These are phyloP conservation scores for Kwoniella sp. DNA, from an alignment of 768 basidiomycete genomes.

Conservation along the genomic window DNA sequence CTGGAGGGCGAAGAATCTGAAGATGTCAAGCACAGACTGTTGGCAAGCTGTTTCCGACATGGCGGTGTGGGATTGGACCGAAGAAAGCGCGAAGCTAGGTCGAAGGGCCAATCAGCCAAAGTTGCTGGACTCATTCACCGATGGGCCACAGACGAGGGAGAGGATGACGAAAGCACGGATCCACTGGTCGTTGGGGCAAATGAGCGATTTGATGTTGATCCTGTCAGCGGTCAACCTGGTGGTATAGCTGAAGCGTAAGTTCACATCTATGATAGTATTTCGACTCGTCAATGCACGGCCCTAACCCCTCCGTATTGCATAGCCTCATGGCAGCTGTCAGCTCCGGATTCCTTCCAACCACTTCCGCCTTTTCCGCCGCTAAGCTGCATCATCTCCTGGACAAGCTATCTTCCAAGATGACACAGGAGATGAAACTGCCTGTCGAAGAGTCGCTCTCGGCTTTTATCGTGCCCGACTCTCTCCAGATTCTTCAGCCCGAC, in stretches of 20 bases:
- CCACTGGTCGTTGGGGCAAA: constrained; percentile 8
- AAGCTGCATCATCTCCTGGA: constrained; percentile 36
- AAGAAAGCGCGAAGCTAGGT: constrained; percentile 29
- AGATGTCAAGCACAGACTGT: constrained; percentile 22
- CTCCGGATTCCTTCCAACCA: constrained; percentile 34
- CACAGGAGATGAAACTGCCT: constrained; percentile 33
- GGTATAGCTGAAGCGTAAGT: constrained; percentile 45
- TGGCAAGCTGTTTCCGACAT: constrained; percentile 17
- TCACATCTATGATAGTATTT: not conserved
- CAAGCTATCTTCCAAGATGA: constrained; percentile 18
- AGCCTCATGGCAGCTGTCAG: constrained; percentile 33
- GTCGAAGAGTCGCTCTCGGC: constrained; percentile 37
- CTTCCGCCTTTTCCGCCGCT: constrained; percentile 26
- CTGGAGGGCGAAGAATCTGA: constrained; percentile 26
- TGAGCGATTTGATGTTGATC: constrained; percentile 30
- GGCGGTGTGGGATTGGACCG: constrained; percentile 41
- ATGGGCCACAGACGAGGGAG: constrained; percentile 12
- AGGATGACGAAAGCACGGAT: constrained; percentile 16
- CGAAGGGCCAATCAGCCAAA: constrained; percentile 25
- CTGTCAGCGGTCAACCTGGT: constrained; percentile 35
- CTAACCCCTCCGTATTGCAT: not conserved
- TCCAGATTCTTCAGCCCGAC: constrained; percentile 31
- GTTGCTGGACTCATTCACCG: constrained; percentile 30
- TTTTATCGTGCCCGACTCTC: constrained; percentile 44
- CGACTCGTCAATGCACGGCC: no score